phyloP scores from a whole-genome alignment of 202 grass and related monocot species.

The Digitaria exilis region DNA sequence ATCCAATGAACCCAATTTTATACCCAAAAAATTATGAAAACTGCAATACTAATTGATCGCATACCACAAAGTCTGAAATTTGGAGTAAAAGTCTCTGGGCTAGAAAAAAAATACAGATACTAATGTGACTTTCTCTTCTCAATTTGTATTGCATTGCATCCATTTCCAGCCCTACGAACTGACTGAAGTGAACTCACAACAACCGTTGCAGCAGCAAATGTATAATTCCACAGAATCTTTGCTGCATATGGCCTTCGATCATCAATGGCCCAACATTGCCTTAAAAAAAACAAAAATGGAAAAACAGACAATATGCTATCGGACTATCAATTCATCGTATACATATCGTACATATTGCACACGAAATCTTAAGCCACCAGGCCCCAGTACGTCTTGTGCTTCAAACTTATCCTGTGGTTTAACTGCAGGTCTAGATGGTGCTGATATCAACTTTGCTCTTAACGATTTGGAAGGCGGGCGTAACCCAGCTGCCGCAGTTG shows the following conservation, averaged over 20 bases:
- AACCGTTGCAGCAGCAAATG: neutral
- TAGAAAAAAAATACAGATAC: neutral
- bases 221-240: neutral
- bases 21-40: too few species aligned
- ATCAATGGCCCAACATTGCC: too few species aligned
- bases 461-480: slow-evolving; percentile 86
- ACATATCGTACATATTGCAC: neutral
- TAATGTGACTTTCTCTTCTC: too few species aligned
- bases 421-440: slow-evolving; percentile 33
- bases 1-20: neutral
- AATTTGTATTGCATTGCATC: too few species aligned
- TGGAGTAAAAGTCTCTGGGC: neutral
- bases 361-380: neutral
- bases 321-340: neutral
- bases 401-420: neutral
- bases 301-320: neutral
- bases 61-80: neutral
- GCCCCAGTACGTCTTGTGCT: neutral
- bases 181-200: too few species aligned
- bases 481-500: slow-evolving; percentile 88
- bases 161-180: neutral
- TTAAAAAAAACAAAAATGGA: neutral
- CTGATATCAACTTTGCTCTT: slow-evolving; percentile 93
- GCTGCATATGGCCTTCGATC: neutral
- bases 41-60: neutral